A percentile compares a stretch with the other conserved stretches of the same genome.
phyloP scores from a whole-genome alignment of 768 basidiomycete genomes.

The Russula earlei region DNA sequence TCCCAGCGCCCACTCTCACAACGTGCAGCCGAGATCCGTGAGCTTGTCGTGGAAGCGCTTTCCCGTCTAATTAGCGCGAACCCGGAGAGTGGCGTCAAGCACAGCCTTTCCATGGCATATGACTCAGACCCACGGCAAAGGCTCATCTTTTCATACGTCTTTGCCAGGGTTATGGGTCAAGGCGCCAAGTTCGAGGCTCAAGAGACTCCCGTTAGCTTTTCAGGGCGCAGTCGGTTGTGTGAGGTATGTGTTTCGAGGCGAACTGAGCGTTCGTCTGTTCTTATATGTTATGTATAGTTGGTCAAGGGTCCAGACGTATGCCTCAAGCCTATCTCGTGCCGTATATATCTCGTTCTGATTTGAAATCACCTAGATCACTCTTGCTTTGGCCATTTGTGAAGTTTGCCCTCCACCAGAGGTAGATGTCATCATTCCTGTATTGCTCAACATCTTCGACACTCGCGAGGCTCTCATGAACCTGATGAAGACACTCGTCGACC shows the following conservation, averaged over 20 bases:
- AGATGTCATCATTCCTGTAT: constrained; percentile 74
- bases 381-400: constrained; percentile 83
- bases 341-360: not conserved
- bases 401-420: constrained; percentile 71
- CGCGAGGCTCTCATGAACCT: constrained; percentile 60
- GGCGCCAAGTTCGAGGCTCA: constrained; percentile 68
- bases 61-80: constrained; percentile 77
- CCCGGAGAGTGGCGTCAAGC: constrained; percentile 81
- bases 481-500: constrained; percentile 76
- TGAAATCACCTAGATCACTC: constrained; percentile 43
- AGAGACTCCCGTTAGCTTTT: constrained; percentile 27
- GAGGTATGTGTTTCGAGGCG: constrained; percentile 24
- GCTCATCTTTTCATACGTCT: constrained; percentile 75
- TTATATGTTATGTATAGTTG: constrained; percentile 34
- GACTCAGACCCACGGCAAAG: constrained; percentile 61
- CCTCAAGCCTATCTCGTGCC: not conserved
- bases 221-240: constrained; percentile 27
- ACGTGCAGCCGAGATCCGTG: constrained; percentile 44
- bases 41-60: constrained; percentile 70
- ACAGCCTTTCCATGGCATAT: constrained; percentile 73
- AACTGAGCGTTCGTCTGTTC: not conserved
- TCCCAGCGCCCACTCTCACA: constrained; percentile 16
- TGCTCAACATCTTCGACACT: constrained; percentile 81
- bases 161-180: constrained; percentile 69
- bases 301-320: constrained; percentile 68